phyloP scores from a whole-genome alignment of 2,329 filamentous ascomycete species.

The Lasiodiplodia theobromae region DNA sequence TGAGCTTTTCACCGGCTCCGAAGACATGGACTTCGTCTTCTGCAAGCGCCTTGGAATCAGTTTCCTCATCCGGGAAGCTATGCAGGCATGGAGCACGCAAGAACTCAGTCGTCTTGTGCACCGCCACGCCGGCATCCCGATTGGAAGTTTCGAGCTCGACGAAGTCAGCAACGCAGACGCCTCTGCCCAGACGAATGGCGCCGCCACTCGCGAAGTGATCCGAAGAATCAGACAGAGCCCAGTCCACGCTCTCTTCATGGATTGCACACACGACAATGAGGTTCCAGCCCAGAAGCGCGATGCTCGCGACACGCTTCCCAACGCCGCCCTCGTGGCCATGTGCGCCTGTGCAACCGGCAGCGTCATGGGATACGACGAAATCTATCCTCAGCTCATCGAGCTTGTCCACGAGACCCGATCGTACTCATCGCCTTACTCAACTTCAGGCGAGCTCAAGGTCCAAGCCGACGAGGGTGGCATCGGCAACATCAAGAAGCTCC shows the following conservation, averaged over 20 bases:
- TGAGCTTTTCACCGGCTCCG: conserved; percentile 93
- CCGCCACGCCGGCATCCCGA: conserved; percentile 89
- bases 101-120: conserved; percentile 94
- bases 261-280: conserved; percentile 99
- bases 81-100: conserved; percentile 96
- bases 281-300: conserved; percentile 94
- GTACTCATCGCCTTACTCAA: conserved; percentile 81
- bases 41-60: conserved; percentile 91
- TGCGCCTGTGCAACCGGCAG: conserved; percentile 93
- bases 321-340: conserved; percentile 93
- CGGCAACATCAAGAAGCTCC: conserved; percentile 85
- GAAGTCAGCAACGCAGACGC: conserved; percentile 72
- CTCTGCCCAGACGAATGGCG: conserved; percentile 39
- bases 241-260: conserved; percentile 96
- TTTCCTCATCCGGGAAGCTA: conserved; percentile 92
- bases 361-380: conserved; percentile 97
- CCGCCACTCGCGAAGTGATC: conserved; percentile 67
- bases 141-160: conserved; percentile 96
- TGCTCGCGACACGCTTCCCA: conserved; percentile 90
- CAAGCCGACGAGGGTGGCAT: conserved; percentile 83
- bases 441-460: conserved; percentile 62
- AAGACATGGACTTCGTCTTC: conserved; percentile 95
- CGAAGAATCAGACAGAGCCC: conserved; percentile 85
- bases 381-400: conserved; percentile 93
- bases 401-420: conserved; percentile 86